These are phyloP conservation scores for Citrus sp. DNA, from an alignment of 345 rosid species.

Conservation along the genomic window DNA sequence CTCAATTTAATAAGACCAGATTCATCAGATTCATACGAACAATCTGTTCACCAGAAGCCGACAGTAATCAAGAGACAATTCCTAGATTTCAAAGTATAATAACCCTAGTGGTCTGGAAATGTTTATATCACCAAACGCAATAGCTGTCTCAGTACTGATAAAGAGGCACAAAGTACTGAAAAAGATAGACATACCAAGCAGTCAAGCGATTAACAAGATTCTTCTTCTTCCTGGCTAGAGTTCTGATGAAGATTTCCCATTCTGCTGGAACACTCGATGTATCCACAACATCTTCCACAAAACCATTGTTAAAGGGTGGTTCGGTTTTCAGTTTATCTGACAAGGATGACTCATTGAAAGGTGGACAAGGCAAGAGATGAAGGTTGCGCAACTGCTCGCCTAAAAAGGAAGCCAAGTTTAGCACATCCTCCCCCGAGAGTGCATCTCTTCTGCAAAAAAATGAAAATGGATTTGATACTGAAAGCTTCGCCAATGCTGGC, in stretches of 20 bases:
- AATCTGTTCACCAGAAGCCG: not conserved
- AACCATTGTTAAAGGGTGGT: slow-evolving; percentile 17
- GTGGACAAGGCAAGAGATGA: slow-evolving; percentile 73
- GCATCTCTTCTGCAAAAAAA: slow-evolving; percentile 68
- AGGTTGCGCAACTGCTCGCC: slow-evolving; percentile 80
- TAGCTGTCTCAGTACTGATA: not conserved
- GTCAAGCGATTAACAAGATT: slow-evolving; percentile 48
- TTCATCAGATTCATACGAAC: not conserved
- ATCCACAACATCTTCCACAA: slow-evolving; percentile 22
- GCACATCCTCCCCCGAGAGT: slow-evolving; percentile 52
- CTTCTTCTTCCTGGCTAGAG: slow-evolving; percentile 51
- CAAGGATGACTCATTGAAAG: slow-evolving; percentile 33
- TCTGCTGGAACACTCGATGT: slow-evolving; percentile 52
- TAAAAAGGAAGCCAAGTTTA: slow-evolving; percentile 64
- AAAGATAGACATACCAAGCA: slow-evolving; percentile 48
- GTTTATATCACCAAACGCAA: not conserved
- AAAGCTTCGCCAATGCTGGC: slow-evolving; percentile 8
- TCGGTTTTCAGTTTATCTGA: slow-evolving; percentile 29
- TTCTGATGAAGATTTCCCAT: slow-evolving; percentile 57
- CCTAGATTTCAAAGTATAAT: not conserved
- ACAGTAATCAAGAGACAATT: not conserved
- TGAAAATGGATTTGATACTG: not conserved
- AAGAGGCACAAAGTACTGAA: not conserved
- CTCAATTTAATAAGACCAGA: not conserved
- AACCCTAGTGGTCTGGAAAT: not conserved